Conservation (phyloP, 2,329 filamentous ascomycete genomes). For the Rutstroemia sp. region DNA sequence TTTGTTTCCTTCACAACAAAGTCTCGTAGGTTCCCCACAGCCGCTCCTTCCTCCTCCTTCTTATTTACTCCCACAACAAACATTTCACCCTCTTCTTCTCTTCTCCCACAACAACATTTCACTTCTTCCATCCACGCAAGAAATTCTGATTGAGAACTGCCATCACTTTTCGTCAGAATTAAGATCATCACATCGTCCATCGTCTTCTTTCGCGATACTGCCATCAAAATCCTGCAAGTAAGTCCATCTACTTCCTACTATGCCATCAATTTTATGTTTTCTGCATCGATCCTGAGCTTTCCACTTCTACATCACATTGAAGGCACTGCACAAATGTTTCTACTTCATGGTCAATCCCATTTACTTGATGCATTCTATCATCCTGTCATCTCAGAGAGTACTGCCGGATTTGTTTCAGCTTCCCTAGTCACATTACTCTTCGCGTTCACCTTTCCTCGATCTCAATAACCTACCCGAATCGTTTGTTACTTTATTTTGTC, state of each 20-base stretch:
- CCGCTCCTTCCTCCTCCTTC: background rate
- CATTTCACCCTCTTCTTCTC: background rate
- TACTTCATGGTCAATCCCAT: background rate
- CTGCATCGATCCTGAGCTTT: too few relatives aligned
- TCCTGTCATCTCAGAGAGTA: background rate
- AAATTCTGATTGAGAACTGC: background rate
- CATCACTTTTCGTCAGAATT: background rate
- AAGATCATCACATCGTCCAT: conserved; percentile 1
- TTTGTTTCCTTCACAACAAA: background rate
- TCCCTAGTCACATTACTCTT: background rate
- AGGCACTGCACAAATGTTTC: background rate
- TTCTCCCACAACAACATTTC: background rate
- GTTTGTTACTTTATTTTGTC: too few relatives aligned
- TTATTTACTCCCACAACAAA: background rate
- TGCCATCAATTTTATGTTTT: too few relatives aligned
- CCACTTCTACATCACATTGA: too few relatives aligned
- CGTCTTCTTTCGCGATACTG: background rate
- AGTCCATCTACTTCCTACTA: background rate
- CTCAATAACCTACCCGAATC: background rate
- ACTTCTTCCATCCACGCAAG: background rate
- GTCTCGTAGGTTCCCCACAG: background rate
- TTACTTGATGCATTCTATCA: background rate
- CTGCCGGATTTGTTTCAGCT: background rate
- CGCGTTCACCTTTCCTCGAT: background rate
- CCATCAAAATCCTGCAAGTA: background rate